These are phyloP conservation scores for Pseudocercospora fijiensis DNA, from an alignment of 2,329 filamentous ascomycete genomes.

Conservation along the genomic window DNA sequence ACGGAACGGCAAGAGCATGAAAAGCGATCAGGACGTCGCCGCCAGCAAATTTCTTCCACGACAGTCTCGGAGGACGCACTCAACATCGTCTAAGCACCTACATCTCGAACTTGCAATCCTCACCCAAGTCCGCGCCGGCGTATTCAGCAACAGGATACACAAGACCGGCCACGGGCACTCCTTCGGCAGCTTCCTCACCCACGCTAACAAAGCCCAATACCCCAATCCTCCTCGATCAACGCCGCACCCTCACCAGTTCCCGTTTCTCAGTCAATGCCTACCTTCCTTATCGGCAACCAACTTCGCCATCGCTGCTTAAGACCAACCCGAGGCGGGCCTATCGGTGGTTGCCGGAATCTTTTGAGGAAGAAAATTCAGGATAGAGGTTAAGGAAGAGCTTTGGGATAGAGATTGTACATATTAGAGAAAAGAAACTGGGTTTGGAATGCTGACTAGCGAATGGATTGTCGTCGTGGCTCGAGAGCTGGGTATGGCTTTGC, in stretches of 20 bases:
- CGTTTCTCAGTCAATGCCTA: constrained; percentile 34
- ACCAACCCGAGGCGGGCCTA: too few relatives aligned
- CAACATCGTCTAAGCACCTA: constrained; percentile 41
- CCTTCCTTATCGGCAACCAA: constrained; percentile 32
- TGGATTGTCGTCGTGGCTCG: too few relatives aligned
- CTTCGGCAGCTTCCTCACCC: constrained; percentile 40
- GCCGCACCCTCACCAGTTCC: constrained; percentile 43
- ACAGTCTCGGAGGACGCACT: constrained; percentile 46
- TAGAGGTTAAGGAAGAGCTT: too few relatives aligned
- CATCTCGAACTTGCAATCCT: constrained; percentile 42
- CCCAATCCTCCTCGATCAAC: constrained; percentile 33
- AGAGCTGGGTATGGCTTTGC: too few relatives aligned
- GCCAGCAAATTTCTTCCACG: constrained; percentile 46
- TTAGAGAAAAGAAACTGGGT: too few relatives aligned
- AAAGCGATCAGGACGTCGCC: constrained; percentile 35
- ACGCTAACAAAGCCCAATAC: constrained; percentile 38
- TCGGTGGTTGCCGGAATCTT: too few relatives aligned
- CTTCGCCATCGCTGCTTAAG: constrained; percentile 33
- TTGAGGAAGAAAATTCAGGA: too few relatives aligned
- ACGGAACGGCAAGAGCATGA: not conserved
- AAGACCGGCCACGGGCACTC: constrained; percentile 43
- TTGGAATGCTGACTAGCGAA: too few relatives aligned
- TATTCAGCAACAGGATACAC: constrained; percentile 35
- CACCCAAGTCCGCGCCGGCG: constrained; percentile 33
- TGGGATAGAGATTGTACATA: too few relatives aligned